A percentile compares a stretch with the other conserved stretches of the same genome.
Conservation (phyloP, 2,329 filamentous ascomycete species). For the Colletotrichum acutatum region DNA sequence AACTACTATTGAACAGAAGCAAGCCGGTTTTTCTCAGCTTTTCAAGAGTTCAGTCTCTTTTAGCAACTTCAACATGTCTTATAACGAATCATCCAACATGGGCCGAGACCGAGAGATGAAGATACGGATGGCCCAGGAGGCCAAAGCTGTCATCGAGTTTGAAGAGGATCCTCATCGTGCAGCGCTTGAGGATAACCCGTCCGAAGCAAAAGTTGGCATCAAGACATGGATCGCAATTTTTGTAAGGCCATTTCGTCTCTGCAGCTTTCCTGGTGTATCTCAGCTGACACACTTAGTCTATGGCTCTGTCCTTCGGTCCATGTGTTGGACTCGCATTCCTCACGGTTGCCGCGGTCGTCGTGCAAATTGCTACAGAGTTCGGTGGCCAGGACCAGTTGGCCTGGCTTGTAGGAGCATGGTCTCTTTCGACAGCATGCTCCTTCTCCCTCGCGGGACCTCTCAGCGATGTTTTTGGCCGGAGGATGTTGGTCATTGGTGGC, state of each 20-base stretch:
- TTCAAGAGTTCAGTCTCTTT: not conserved
- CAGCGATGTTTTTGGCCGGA: constrained; percentile 33
- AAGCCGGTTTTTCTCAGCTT: not conserved
- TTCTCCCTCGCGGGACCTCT: constrained; percentile 33
- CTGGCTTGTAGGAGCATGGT: constrained; percentile 35
- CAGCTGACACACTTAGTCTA: constrained; percentile 17
- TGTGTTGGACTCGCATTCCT: constrained; percentile 30
- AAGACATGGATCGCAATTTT: constrained; percentile 35
- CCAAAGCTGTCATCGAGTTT: constrained; percentile 29
- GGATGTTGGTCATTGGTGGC: constrained; percentile 27
- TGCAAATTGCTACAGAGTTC: constrained; percentile 24
- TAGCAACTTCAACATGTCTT: constrained; percentile 1
- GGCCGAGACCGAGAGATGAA: constrained; percentile 25
- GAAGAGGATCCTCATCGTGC: constrained; percentile 36
- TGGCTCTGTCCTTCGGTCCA: constrained; percentile 32
- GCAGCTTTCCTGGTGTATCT: too few species aligned
- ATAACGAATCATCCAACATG: constrained; percentile 23
- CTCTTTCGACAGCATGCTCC: constrained; percentile 32
- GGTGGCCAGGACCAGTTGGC: constrained; percentile 24
- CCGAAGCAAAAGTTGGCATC: constrained; percentile 27
- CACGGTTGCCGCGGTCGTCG: constrained; percentile 29
- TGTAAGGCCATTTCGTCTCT: not conserved
- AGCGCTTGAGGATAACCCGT: constrained; percentile 33
- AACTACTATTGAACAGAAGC: not conserved
- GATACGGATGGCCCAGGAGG: constrained; percentile 41